Evolutionary conservation across 78 protist species (phyloP).

Genomic region (Corallochytrium limacisporum): DNA sequence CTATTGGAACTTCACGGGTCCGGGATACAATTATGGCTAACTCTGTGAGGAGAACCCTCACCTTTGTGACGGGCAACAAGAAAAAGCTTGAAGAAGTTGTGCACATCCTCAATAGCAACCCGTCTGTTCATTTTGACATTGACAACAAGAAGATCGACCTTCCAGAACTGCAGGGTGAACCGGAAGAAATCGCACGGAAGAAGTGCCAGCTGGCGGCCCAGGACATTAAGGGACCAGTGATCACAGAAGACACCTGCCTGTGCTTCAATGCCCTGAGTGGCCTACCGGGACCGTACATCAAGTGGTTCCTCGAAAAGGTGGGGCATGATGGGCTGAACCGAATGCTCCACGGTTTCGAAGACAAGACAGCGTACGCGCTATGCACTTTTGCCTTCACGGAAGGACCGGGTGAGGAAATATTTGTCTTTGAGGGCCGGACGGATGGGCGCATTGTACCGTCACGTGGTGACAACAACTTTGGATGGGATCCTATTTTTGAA

Average conservation of each 20-base stretch:
- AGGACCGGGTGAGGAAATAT: constrained; percentile 61
- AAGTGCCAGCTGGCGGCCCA: constrained; percentile 64
- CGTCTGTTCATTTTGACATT: constrained; percentile 3
- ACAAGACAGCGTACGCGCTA: constrained; percentile 81
- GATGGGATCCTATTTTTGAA: constrained; percentile 78
- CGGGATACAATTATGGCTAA: no score
- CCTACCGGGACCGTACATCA: constrained; percentile 87
- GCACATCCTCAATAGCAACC: constrained; percentile 39
- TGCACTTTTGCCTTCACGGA: constrained; percentile 68
- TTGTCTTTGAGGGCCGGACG: constrained; percentile 63
- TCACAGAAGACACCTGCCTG: constrained; percentile 87
- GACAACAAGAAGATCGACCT: constrained; percentile 46
- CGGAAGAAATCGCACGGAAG: constrained; percentile 64
- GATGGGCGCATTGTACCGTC: constrained; percentile 70
- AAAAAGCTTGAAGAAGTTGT: constrained; percentile 75
- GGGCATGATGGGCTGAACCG: constrained; percentile 60
- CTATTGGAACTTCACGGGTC: no score
- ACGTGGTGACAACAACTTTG: constrained; percentile 68
- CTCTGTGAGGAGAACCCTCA: constrained; percentile 5
- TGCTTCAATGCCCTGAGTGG: constrained; percentile 91
- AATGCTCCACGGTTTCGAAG: background rate
- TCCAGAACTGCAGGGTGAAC: constrained; percentile 92
- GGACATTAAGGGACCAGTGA: constrained; percentile 56
- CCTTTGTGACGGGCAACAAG: constrained; percentile 82
- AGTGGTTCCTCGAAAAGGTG: constrained; percentile 84